Percentiles rank a stretch among this genome's conserved stretches.
phyloP scores from a whole-genome alignment of 1,284 basidiomycete species.

The Ustilago vetiveriae region DNA sequence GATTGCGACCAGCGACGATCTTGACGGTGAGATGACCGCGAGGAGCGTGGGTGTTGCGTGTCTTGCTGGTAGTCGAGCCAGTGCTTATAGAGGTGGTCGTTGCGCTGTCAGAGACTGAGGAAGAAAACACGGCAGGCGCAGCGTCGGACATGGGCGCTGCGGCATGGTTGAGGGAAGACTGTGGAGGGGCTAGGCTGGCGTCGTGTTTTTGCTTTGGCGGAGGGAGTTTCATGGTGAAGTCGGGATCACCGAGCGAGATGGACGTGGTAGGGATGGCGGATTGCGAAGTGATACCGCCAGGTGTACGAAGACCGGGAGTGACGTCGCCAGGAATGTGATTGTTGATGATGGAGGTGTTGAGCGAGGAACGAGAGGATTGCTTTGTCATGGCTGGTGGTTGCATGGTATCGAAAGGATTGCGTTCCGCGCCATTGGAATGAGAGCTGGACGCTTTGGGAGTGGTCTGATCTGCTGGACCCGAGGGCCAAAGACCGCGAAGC shows the following conservation, averaged over 20 bases:
- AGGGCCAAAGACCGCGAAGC: slow-evolving; percentile 61
- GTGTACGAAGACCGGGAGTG: slow-evolving; percentile 59
- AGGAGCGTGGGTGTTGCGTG: slow-evolving; percentile 62
- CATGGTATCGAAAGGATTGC: slow-evolving; percentile 60
- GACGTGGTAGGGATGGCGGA: slow-evolving; percentile 59
- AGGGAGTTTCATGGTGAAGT: slow-evolving; percentile 65
- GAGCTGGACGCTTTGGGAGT: slow-evolving; percentile 56
- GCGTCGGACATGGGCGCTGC: slow-evolving; percentile 8
- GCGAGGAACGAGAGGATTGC: slow-evolving; percentile 38
- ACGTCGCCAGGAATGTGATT: slow-evolving; percentile 29
- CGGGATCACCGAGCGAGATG: slow-evolving; percentile 54
- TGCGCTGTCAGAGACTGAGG: slow-evolving; percentile 11
- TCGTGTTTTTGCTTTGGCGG: slow-evolving; percentile 52
- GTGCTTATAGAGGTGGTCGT: slow-evolving; percentile 3
- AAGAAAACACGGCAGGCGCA: slow-evolving; percentile 1
- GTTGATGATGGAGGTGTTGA: slow-evolving; percentile 37
- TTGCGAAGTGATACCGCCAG: slow-evolving; percentile 57
- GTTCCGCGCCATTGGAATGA: slow-evolving; percentile 49
- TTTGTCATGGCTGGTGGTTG: slow-evolving; percentile 36
- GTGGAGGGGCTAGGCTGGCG: slow-evolving; percentile 3
- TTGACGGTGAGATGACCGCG: slow-evolving; percentile 92
- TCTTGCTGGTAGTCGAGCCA: slow-evolving; percentile 18
- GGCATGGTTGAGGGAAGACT: not conserved
- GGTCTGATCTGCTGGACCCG: slow-evolving; percentile 58
- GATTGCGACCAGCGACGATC: slow-evolving; percentile 88